These are phyloP conservation scores for Candida piceae DNA, from an alignment of 805 yeast genomes.

Conservation along the genomic window DNA sequence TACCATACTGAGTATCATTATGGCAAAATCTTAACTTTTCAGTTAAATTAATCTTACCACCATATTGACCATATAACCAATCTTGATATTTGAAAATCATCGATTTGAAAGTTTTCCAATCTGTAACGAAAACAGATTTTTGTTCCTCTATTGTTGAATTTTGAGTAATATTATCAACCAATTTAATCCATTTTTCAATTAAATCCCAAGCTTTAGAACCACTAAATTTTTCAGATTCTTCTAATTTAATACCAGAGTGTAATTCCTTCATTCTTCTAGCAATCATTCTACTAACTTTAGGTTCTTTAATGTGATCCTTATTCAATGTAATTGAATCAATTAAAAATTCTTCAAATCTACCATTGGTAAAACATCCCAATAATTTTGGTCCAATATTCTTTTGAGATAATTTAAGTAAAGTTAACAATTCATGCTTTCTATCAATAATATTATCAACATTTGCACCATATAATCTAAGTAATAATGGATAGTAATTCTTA, in stretches of 20 bases:
- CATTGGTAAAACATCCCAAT: slow-evolving; percentile 86
- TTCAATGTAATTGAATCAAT: slow-evolving; percentile 77
- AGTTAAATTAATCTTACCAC: slow-evolving; percentile 33
- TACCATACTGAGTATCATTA: slow-evolving; percentile 96
- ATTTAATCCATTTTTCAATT: slow-evolving; percentile 64
- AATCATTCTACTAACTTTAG: slow-evolving; percentile 72
- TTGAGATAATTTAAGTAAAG: slow-evolving; percentile 66
- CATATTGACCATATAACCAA: slow-evolving; percentile 57
- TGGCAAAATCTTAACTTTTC: slow-evolving; percentile 76
- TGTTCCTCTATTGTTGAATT: slow-evolving; percentile 33
- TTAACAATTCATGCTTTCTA: slow-evolving; percentile 70
- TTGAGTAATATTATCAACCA: slow-evolving; percentile 41
- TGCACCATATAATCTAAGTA: slow-evolving; percentile 83
- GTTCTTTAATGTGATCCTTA: slow-evolving; percentile 66
- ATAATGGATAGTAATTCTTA: slow-evolving; percentile 47
- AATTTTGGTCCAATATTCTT: slow-evolving; percentile 84
- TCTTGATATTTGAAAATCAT: slow-evolving; percentile 48
- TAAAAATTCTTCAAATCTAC: slow-evolving; percentile 89
- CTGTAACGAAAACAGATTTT: slow-evolving; percentile 36
- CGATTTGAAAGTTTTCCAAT: slow-evolving; percentile 46
- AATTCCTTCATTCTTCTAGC: slow-evolving; percentile 96
- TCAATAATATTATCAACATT: slow-evolving; percentile 84
- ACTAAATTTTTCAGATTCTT: slow-evolving; percentile 44
- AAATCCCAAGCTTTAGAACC: slow-evolving; percentile 71
- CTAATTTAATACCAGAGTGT: slow-evolving; percentile 72